Evolutionary conservation across 2,329 filamentous ascomycete species (phyloP).

Genomic region (Aspergillus sp.): DNA sequence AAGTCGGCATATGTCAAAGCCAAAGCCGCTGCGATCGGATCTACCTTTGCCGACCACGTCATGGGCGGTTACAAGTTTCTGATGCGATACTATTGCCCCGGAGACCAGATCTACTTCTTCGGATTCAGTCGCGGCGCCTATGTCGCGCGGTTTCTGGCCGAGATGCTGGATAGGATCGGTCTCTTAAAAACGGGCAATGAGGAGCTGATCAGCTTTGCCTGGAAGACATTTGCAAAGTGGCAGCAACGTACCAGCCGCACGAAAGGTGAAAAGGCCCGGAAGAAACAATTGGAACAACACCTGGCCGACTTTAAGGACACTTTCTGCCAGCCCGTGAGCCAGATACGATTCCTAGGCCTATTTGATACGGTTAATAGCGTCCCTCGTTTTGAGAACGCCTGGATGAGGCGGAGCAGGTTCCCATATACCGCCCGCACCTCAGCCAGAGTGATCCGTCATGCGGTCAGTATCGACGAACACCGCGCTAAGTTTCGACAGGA

Average conservation of each 20-base stretch:
- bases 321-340: slow-evolving; percentile 24
- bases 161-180: slow-evolving; percentile 28
- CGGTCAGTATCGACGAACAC: slow-evolving; percentile 59
- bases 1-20: slow-evolving; percentile 9
- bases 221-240: slow-evolving; percentile 22
- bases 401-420: background rate
- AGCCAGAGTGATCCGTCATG: slow-evolving; percentile 56
- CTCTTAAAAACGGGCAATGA: slow-evolving; percentile 28
- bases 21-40: slow-evolving; percentile 22
- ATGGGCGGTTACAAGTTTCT: slow-evolving; percentile 28
- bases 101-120: slow-evolving; percentile 29
- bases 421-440: slow-evolving; percentile 46
- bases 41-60: slow-evolving; percentile 27
- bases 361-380: slow-evolving; percentile 35
- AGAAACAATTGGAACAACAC: slow-evolving; percentile 6
- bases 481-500: slow-evolving; percentile 53
- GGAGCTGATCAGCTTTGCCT: slow-evolving; percentile 26
- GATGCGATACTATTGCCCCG: slow-evolving; percentile 22
- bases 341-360: slow-evolving; percentile 30
- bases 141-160: slow-evolving; percentile 30
- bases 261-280: background rate
- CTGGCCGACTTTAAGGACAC: slow-evolving; percentile 21
- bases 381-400: slow-evolving; percentile 21
- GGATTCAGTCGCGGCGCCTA: slow-evolving; percentile 33
- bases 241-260: slow-evolving; percentile 20